phyloP scores from a whole-genome alignment of 129 eudicot genomes.

The Deinandra increscens region DNA sequence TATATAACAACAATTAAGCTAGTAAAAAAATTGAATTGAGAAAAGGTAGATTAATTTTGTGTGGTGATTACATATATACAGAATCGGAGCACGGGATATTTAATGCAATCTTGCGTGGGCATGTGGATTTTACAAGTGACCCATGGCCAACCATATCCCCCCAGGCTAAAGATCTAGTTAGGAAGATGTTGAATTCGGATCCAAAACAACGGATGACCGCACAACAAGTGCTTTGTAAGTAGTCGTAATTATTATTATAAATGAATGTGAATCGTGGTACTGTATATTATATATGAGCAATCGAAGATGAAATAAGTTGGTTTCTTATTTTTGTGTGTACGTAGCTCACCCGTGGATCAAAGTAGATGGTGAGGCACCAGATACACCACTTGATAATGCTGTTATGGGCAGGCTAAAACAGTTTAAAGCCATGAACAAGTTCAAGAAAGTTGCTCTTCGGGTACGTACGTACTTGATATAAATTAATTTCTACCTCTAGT shows the following conservation, averaged over 20 bases:
- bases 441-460: constrained; percentile 86
- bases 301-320: too few species aligned
- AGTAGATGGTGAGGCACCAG: constrained; percentile 92
- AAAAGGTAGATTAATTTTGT: too few species aligned
- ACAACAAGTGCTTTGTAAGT: constrained; percentile 71
- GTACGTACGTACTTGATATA: constrained; percentile 32
- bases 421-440: constrained; percentile 83
- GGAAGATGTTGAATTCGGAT: constrained; percentile 67
- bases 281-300: too few species aligned
- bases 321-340: neutral
- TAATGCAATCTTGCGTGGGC: constrained; percentile 66
- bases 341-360: constrained; percentile 88
- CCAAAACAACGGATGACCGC: constrained; percentile 80
- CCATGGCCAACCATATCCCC: constrained; percentile 76
- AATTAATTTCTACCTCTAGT: too few species aligned
- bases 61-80: constrained; percentile 22
- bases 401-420: constrained; percentile 79
- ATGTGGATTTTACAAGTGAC: constrained; percentile 62
- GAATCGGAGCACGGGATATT: constrained; percentile 82
- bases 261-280: too few species aligned
- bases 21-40: too few species aligned
- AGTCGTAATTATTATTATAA: neutral
- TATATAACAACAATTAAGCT: too few species aligned
- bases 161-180: constrained; percentile 71
- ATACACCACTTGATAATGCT: constrained; percentile 86